Evolutionary conservation across 2,329 filamentous ascomycete genomes (phyloP).

Genomic region (Penicillium expansum): DNA sequence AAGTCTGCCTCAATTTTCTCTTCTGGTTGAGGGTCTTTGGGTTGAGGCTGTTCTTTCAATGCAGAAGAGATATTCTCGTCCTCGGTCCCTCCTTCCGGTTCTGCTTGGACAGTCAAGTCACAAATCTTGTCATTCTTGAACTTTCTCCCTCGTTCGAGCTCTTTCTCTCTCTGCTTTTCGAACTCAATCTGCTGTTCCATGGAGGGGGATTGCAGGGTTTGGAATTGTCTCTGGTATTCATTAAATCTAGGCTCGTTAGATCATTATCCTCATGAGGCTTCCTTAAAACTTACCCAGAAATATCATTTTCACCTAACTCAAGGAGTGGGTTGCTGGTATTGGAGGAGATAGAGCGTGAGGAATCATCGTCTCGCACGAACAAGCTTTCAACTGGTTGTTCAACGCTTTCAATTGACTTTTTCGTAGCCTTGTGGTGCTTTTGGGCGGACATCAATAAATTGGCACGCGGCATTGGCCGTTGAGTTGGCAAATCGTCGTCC

Average conservation of each 20-base stretch:
- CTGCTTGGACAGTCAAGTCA: neutral
- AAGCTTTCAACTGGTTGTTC: neutral
- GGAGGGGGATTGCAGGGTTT: neutral
- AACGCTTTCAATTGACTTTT: too few relatives aligned
- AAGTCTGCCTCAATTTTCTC: neutral
- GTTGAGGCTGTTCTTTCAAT: neutral
- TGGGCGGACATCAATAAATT: neutral
- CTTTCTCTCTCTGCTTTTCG: neutral
- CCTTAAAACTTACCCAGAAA: neutral
- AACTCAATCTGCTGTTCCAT: neutral
- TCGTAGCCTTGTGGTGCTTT: neutral
- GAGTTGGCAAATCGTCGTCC: neutral
- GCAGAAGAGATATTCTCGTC: neutral
- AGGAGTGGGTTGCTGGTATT: neutral
- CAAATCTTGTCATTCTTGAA: neutral
- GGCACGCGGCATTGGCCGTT: neutral
- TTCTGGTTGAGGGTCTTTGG: neutral
- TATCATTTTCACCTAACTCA: neutral
- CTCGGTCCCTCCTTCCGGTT: neutral
- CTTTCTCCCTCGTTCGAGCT: neutral
- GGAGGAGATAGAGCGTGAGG: neutral
- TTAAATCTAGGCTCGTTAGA: neutral
- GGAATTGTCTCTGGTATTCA: neutral
- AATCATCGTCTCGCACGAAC: neutral
- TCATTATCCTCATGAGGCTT: neutral